Base-by-base conservation (phyloP, 306 rosid species). In the Herpetospermum pedunculosum region DNA sequence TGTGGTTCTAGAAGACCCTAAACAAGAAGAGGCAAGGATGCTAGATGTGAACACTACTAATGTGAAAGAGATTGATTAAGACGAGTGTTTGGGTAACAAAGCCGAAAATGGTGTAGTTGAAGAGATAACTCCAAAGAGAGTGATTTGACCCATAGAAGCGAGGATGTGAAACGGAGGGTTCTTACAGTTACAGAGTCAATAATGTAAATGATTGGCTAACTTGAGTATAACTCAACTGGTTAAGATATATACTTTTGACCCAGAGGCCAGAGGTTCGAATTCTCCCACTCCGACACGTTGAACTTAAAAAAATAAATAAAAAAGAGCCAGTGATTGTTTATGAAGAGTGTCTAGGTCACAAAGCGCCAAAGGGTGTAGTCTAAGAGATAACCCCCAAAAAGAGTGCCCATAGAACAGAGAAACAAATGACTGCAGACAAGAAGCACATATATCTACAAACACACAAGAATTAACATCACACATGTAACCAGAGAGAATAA, bases 401-500 rank as follows among this genome's bases (percentile, higher is more conserved):
- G 4, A 28, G 38, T 28, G 57, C 13, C 5, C 0, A 50, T 50
- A n/a, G 12, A 50, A 50, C 12, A 50, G 28, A 59, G 67, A 59
- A 58, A 29, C 67, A 32, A 28, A 29, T 30, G 67, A 30, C 40
- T 57, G n/a, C 41, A 59, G 18, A 59, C 21, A 14, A 16, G 19
- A 58, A 29, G 65, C 38, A 30, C 6, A 53, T 1, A 53, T 3
- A 2, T 18, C 6, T 2, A 18, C 5, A 53, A 23, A 10, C 55
- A 11, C 15, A 21, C 15, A 53, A 4, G 28, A 30, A 35, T 37
- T 35, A 3, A 4, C 14, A 16, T 63, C 28, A 25, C 49, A 49
- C 43, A 70, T 52, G n/a, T 57, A 67, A 74, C 63, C 26, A 63
- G 67, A 60, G n/a, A 34, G 78, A 9, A 77, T 44, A 60, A 73